Evolutionary conservation across 768 basidiomycete genomes (phyloP), one percentile per base, ranked within the genome.

Genomic region (Arthromyces matolae): DNA sequence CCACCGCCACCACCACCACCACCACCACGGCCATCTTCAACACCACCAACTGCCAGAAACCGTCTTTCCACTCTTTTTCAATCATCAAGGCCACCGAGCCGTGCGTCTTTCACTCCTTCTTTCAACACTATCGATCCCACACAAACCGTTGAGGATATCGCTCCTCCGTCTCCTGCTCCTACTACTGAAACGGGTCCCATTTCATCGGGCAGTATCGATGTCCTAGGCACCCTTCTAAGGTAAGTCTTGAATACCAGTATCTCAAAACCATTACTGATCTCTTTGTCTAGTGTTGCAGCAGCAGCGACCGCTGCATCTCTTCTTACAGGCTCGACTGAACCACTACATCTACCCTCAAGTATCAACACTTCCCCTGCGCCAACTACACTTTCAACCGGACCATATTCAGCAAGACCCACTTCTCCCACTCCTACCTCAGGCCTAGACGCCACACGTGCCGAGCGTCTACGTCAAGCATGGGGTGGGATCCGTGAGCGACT

Each of bases 231-330:
- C n/a, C 64, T 91, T 13, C 71, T 91, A 25, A 90, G 88, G 88
- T 87, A 58, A 39, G 76, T 67, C 3, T 24, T 32, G 16, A 32
- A 25, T 42, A 45, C 27, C 40, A 47, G 41, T 40, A 16, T 51
- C 47, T 38, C 13, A 37, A 43, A 22, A 24, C 42, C 9, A 29
- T 16, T 6, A 22, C 14, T 19, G 5, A 9, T 23, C 25, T 34
- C 41, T 45, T 7, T 40, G 8, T 61, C 40, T 52, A 88, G 90
- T 56, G 90, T 92, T 25, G 90, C 90, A 3, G 89, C 90, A n/a
- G 87, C 90, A 8, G 90, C 90, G n/a, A 91, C 89, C 1, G 89
- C 90, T 1, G 88, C 87, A 7, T 92, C 90, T 3, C 75, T 89
- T 23, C 73, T 89, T n/a, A 83, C 84, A 1, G 86, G 86, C 28